These are phyloP conservation scores for Fusarium albosuccineum DNA, from an alignment of 2,329 filamentous ascomycete genomes.

Conservation along the genomic window DNA sequence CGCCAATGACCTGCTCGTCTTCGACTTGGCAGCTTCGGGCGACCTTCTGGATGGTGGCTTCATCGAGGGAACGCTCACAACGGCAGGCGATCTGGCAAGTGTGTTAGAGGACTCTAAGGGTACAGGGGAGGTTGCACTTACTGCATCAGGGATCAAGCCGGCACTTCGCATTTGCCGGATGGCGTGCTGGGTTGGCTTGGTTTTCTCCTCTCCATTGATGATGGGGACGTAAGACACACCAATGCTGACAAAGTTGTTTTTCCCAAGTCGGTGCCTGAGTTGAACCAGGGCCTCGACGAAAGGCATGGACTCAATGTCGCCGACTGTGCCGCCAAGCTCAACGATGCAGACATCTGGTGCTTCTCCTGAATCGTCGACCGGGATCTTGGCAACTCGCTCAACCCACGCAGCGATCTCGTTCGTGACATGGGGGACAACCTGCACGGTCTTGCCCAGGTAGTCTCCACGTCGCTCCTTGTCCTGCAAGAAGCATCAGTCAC, in stretches of 20 bases:
- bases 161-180: constrained; percentile 87
- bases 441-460: constrained; percentile 78
- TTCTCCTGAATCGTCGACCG: constrained; percentile 85
- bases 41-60: constrained; percentile 85
- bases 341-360: constrained; percentile 90
- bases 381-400: constrained; percentile 83
- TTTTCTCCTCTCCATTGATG: constrained; percentile 82
- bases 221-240: constrained; percentile 91
- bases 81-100: constrained; percentile 89
- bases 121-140: no score
- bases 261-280: constrained; percentile 77
- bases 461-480: constrained; percentile 75
- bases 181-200: constrained; percentile 94
- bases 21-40: constrained; percentile 91
- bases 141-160: constrained; percentile 78
- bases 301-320: constrained; percentile 88
- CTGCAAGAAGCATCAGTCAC: constrained; percentile 23
- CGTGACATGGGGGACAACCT: constrained; percentile 85
- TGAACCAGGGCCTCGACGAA: constrained; percentile 85
- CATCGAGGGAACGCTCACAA: constrained; percentile 81
- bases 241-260: constrained; percentile 87
- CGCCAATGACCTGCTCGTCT: constrained; percentile 85
- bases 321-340: constrained; percentile 70
- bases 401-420: constrained; percentile 95
- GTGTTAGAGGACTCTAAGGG: no score